Percentiles rank a stretch among this genome's conserved stretches.
phyloP scores from a whole-genome alignment of 768 basidiomycete species.

The Udeniomyces megalosporus region DNA sequence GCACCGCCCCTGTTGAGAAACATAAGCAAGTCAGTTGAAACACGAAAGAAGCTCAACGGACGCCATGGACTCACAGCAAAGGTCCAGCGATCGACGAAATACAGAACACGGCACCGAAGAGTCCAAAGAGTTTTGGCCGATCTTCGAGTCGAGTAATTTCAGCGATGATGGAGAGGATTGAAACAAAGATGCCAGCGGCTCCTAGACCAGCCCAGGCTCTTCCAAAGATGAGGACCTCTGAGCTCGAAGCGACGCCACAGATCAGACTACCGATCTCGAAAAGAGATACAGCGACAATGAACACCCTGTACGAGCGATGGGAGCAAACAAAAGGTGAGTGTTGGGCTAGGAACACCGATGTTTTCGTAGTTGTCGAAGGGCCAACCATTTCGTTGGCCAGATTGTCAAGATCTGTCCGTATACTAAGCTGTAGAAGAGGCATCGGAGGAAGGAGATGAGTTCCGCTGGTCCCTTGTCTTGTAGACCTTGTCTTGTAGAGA shows the following conservation, averaged over 20 bases:
- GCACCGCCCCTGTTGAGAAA: conserved; percentile 2
- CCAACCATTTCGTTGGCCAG: conserved; percentile 27
- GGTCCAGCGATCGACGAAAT: conserved; percentile 28
- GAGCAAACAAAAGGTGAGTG: conserved; percentile 32
- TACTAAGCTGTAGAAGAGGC: too few relatives aligned
- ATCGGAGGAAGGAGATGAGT: too few relatives aligned
- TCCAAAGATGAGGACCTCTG: conserved; percentile 5
- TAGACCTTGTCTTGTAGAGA: too few relatives aligned
- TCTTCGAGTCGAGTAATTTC: conserved; percentile 21
- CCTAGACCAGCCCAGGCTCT: conserved; percentile 37
- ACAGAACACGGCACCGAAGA: conserved; percentile 20
- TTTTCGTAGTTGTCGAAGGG: too few relatives aligned
- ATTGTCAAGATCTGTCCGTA: conserved; percentile 27
- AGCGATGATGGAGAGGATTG: conserved; percentile 21
- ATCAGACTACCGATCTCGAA: conserved; percentile 37
- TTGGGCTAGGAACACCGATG: conserved; percentile 22
- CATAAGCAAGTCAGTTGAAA: background rate
- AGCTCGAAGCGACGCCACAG: conserved; percentile 30
- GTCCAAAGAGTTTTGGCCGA: conserved; percentile 16
- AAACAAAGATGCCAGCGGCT: conserved; percentile 29
- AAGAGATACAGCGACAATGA: conserved; percentile 16
- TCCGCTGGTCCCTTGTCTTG: too few relatives aligned
- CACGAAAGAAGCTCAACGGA: background rate
- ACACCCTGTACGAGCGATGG: conserved; percentile 27
- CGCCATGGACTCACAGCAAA: conserved; percentile 26